Base-by-base conservation (phyloP, 495 filamentous ascomycete species). In the Penicillium diatomitis region DNA sequence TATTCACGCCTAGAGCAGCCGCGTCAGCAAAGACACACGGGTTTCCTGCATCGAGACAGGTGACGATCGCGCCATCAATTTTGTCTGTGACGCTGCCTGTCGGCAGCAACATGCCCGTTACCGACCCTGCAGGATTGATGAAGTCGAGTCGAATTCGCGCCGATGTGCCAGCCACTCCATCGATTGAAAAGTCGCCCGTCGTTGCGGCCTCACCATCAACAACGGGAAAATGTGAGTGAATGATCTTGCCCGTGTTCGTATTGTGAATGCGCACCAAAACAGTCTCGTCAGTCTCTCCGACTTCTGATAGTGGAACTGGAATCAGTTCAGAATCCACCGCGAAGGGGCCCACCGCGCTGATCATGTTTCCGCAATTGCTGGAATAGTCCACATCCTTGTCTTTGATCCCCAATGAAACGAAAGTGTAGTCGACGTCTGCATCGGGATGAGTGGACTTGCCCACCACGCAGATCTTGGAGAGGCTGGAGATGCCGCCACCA, bases 291-390 rank as follows among this genome's bases (percentile, higher is more conserved):
- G 28, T 41, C 5, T 42, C 20, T 20, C 20, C 20, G 20, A 2
- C 20, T 20, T 20, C 20, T 20, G 20, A 8, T 6, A 44, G 10
- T 8, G 33, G 8, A 27, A 43, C 6, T 0, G 48, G 29, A 4
- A 78, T 59, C 7, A 86, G 31, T 30, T 77, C 68, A 30, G 69
- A 54, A 50, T 87, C 79, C 12, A 82, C 67, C 1, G 81, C 79
- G 52, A 76, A 82, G 0, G 85, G 82, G 0, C 86, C 85, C 43
- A 90, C 76, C 0, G 82, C 76, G 29, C 74, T 71, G 0, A 66
- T 76, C 83, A 88, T 86, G 52, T 88, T 88, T 6, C 85, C 85
- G 53, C 85, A 88, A 57, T 87, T 88, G 8, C 82, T 79, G 1
- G 78, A 79, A 49, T 78, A 76, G 60, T 88, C 84, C 2, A 88